phyloP scores from a whole-genome alignment of 2,329 filamentous ascomycete genomes.

The Ramichloridium luteum region DNA sequence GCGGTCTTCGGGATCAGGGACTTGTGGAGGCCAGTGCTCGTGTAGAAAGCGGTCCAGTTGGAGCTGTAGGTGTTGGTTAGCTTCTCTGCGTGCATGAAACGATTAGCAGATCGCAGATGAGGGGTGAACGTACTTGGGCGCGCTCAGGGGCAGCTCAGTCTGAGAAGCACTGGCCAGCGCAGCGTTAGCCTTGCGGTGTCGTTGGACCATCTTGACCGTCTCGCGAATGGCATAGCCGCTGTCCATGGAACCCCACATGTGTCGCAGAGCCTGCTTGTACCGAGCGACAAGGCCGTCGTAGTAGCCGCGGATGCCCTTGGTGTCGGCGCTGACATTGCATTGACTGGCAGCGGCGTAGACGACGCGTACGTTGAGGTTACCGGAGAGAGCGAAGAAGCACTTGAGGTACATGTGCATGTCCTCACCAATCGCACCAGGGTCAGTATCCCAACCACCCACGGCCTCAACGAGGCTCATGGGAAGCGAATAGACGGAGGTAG shows the following conservation, averaged over 20 bases:
- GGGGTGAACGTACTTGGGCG: slow-evolving; percentile 16
- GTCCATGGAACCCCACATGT: slow-evolving; percentile 66
- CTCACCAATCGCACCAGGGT: slow-evolving; percentile 59
- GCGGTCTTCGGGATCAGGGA: slow-evolving; percentile 14
- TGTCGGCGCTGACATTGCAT: slow-evolving; percentile 55
- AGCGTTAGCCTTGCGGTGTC: slow-evolving; percentile 11
- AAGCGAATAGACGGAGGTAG: slow-evolving; percentile 62
- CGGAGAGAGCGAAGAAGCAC: slow-evolving; percentile 63
- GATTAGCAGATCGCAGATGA: not conserved
- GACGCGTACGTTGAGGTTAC: slow-evolving; percentile 52
- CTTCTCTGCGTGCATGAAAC: slow-evolving; percentile 6
- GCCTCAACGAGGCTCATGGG: slow-evolving; percentile 54
- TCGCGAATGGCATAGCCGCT: slow-evolving; percentile 49
- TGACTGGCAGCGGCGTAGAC: slow-evolving; percentile 60
- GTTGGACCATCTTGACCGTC: slow-evolving; percentile 18
- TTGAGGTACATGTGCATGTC: slow-evolving; percentile 70
- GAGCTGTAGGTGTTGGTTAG: slow-evolving; percentile 14
- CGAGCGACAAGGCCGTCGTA: slow-evolving; percentile 49
- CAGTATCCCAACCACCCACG: slow-evolving; percentile 61
- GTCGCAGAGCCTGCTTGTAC: slow-evolving; percentile 59
- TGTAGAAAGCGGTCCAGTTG: slow-evolving; percentile 22
- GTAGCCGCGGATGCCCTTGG: slow-evolving; percentile 42
- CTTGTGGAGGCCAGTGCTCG: slow-evolving; percentile 20
- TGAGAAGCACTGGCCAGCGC: slow-evolving; percentile 6
- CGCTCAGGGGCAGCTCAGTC: slow-evolving; percentile 13